Evolutionary conservation across 148 eudicot genomes (phyloP).

Genomic region (Amaranthus hypochondriacus): DNA sequence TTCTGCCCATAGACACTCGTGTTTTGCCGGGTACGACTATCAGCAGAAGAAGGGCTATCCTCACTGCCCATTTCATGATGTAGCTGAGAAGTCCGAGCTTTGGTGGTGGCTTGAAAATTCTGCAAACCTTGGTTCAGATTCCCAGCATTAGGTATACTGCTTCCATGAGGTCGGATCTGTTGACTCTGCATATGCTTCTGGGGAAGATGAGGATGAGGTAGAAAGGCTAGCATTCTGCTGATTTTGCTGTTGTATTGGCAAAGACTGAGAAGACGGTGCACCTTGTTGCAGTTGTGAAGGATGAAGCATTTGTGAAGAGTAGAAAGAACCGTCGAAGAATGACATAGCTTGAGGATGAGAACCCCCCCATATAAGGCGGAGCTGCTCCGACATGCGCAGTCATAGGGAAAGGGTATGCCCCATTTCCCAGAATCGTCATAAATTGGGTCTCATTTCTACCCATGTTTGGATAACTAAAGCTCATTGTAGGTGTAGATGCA

Average conservation of each 20-base stretch:
- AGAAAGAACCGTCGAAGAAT: slow-evolving; percentile 74
- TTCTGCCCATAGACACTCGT: slow-evolving; percentile 67
- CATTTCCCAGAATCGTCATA: slow-evolving; percentile 68
- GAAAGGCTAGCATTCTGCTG: slow-evolving; percentile 54
- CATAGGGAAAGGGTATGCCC: slow-evolving; percentile 63
- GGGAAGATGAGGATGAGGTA: slow-evolving; percentile 60
- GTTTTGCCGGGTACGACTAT: slow-evolving; percentile 62
- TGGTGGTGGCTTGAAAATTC: slow-evolving; percentile 40
- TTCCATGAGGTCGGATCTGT: slow-evolving; percentile 54
- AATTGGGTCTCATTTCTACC: slow-evolving; percentile 62
- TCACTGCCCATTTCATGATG: slow-evolving; percentile 58
- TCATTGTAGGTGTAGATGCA: slow-evolving; percentile 40
- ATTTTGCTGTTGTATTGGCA: slow-evolving; percentile 44
- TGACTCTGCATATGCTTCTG: slow-evolving; percentile 78
- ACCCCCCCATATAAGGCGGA: slow-evolving; percentile 54
- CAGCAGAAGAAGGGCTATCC: slow-evolving; percentile 79
- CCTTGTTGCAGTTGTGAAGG: slow-evolving; percentile 70
- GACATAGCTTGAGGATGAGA: slow-evolving; percentile 30
- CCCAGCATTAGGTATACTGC: slow-evolving; percentile 15
- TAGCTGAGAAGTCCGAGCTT: slow-evolving; percentile 41
- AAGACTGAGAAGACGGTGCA: slow-evolving; percentile 32
- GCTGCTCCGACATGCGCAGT: slow-evolving; percentile 67
- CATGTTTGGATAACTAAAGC: slow-evolving; percentile 76
- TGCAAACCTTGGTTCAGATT: slow-evolving; percentile 44
- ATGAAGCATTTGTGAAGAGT: slow-evolving; percentile 82